Conservation (phyloP, 2,329 filamentous ascomycete genomes). For the Alternaria ventricosa region DNA sequence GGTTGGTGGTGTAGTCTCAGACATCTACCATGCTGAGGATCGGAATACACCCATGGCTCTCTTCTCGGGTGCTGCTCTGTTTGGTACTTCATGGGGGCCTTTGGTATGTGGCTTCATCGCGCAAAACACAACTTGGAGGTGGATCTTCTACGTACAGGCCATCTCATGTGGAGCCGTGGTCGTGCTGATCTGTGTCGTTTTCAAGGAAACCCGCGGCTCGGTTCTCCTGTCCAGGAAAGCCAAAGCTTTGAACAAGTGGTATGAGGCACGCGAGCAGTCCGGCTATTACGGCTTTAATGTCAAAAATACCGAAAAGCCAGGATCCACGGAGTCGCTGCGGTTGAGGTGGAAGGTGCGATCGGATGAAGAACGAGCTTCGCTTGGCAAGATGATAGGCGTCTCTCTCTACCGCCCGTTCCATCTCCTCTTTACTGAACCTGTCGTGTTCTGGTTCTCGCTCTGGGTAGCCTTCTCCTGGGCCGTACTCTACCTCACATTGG, state of each 20-base stretch:
- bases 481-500: conserved; percentile 84
- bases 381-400: conserved; percentile 73
- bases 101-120: conserved; percentile 74
- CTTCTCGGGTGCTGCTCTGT: conserved; percentile 79
- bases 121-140: conserved; percentile 74
- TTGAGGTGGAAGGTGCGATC: conserved; percentile 81
- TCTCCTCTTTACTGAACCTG: conserved; percentile 75
- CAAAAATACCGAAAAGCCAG: conserved; percentile 25
- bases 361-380: conserved; percentile 75
- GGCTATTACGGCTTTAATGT: conserved; percentile 66
- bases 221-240: conserved; percentile 82
- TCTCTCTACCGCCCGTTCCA: conserved; percentile 81
- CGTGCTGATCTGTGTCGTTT: conserved; percentile 69
- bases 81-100: conserved; percentile 81
- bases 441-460: conserved; percentile 84
- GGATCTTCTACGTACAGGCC: conserved; percentile 87
- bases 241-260: conserved; percentile 75
- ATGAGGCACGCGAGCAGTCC: conserved; percentile 71
- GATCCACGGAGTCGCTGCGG: conserved; percentile 54
- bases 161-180: conserved; percentile 72
- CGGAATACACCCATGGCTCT: conserved; percentile 90
- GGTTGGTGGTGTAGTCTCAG: conserved; percentile 89
- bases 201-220: conserved; percentile 81
- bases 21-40: conserved; percentile 79
- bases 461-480: conserved; percentile 94